Conservation (phyloP, 192 early-diverging fungal genomes). For the Chytriomyces sp. region DNA sequence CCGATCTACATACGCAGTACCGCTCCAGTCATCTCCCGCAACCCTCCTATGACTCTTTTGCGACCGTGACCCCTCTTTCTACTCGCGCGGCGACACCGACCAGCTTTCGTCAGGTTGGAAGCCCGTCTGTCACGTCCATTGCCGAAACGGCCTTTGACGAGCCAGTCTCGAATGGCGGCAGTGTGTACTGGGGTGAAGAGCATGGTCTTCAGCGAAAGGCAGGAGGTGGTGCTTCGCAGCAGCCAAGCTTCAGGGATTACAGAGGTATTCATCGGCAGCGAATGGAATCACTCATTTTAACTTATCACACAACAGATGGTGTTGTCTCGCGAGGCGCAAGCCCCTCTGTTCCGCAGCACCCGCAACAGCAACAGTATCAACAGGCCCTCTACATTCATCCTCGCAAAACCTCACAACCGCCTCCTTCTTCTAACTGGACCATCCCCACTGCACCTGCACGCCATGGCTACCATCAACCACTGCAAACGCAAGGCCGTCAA, state of each 20-base stretch:
- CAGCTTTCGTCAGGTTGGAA: background rate
- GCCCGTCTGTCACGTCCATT: background rate
- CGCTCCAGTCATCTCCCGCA: background rate
- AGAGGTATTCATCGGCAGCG: no score
- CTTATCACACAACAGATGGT: background rate
- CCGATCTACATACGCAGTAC: background rate
- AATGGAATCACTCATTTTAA: no score
- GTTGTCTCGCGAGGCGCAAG: background rate
- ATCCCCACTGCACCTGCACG: no score
- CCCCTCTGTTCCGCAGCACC: background rate
- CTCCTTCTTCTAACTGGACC: no score
- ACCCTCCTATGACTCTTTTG: background rate
- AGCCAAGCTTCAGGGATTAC: no score
- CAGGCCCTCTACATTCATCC: no score
- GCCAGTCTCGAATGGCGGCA: background rate
- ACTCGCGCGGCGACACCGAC: background rate
- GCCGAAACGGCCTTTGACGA: background rate
- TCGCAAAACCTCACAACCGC: no score
- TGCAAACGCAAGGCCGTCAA: no score
- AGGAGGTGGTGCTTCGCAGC: no score
- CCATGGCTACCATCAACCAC: no score
- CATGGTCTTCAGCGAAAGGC: no score
- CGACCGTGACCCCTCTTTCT: background rate
- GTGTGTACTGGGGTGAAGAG: no score
- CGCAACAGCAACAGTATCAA: constrained; percentile 6